Percentiles rank a stretch among this genome's conserved stretches.
Evolutionary conservation across 192 early-diverging fungal genomes (phyloP).

Genomic region (Backusella luteola): DNA sequence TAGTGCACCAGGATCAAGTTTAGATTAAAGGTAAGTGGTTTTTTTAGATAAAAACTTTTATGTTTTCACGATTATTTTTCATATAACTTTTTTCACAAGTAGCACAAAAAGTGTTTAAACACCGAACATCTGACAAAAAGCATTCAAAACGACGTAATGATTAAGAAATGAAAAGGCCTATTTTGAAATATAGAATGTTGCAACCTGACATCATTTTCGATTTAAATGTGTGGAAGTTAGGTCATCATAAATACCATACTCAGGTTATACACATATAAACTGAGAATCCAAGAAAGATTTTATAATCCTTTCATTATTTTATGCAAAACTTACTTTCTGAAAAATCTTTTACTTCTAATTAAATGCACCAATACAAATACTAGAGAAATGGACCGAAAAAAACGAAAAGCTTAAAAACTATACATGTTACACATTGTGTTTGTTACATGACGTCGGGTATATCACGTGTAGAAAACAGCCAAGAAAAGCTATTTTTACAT

Average conservation of each 20-base stretch:
- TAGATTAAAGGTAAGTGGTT: not conserved
- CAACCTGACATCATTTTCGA: not conserved
- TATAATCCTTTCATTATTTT: not conserved
- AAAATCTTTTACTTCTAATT: not conserved
- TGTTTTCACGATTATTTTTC: not conserved
- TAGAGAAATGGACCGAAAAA: not conserved
- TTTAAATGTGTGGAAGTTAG: not conserved
- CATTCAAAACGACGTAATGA: not conserved
- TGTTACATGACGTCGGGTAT: not conserved
- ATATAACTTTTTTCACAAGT: not conserved
- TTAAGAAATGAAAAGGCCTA: not conserved
- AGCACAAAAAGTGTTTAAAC: not conserved
- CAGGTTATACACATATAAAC: not conserved
- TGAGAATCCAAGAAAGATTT: not conserved
- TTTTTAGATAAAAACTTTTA: not conserved
- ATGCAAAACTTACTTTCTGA: not conserved
- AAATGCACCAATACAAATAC: not conserved
- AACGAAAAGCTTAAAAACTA: too few species aligned
- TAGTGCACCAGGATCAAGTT: not conserved
- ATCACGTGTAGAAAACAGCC: slow-evolving; percentile 5
- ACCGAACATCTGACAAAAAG: not conserved
- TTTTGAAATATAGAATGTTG: not conserved
- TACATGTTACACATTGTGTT: not conserved
- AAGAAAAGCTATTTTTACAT: slow-evolving; percentile 8
- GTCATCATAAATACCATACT: not conserved